Evolutionary conservation across 192 early-diverging fungal species (phyloP), one percentile per base, ranked within the genome.

Genomic region (Coemansia sp.): DNA sequence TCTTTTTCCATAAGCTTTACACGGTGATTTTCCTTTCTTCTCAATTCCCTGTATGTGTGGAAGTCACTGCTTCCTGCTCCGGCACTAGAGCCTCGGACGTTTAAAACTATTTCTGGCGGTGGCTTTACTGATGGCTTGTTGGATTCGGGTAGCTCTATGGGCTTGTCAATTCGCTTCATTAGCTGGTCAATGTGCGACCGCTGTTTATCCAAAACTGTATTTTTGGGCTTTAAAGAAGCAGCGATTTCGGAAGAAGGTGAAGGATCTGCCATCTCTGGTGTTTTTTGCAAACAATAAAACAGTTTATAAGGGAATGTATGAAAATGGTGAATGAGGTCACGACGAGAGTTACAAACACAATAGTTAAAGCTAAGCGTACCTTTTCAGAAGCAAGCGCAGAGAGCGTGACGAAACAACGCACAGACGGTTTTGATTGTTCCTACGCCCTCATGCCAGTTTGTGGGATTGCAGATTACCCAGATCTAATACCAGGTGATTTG

Each of bases 21-120:
- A 34, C 95, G 78, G 13, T 83, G 76, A 62, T 89, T 84, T 55
- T 98, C 95, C 58, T 92, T 83, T 46, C 95, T 76, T 25, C 95
- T 78, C 34, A 87, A 71, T 18, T 89, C 85, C 59, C 92, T 69
- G 53, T 98, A 98, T 1, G 93, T 90, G 67, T 95, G 93, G 48
- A 98, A 98, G 60, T 98, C 95, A 28, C 92, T 92, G 78, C 88
- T 91, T 13, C 93, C 91, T 4, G 95, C 95, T 29, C 95, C 95
- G 0, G 95, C 94, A 68, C 88, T 92, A 11, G 93, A 96, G 22
- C 94, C 89, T 60, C 60, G 83, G 17, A 94, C 87, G 67, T 95
- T 97, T 17, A 89, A 78, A 8, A 95, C 91, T 66, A 94, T 85
- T 37, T 95, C 90, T 36, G 81, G 82, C 26, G 94, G 92, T 17